Base-by-base conservation (phyloP, 257 asterid genomes). In the Handroanthus guayacan region DNA sequence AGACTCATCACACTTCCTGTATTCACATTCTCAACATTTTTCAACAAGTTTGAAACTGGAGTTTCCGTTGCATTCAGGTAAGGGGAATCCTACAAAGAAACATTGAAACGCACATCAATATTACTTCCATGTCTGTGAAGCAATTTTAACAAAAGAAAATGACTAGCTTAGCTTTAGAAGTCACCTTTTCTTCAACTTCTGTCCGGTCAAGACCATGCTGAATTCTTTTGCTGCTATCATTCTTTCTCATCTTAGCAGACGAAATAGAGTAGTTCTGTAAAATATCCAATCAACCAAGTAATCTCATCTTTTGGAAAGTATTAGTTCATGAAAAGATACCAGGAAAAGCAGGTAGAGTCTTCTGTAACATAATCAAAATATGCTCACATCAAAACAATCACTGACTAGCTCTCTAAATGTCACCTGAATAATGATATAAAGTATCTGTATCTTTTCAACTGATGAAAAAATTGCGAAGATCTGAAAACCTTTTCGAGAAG, bases 11-110 rank as follows among this genome's bases (percentile, higher is more conserved):
- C 79, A 81, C 76, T 81, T 75, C 87, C 91, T 38, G 82, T 50
- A 68, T 89, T 90, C 77, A 74, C 89, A 76, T 90, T 88, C 67
- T 90, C 97, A 56, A 75, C 96, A 57, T 89, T 91, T 82, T 87
- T 90, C 77, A 91, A 76, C 88, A 87, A 37, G 76, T 83, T 88
- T 72, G 99, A 81, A 79, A 90, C 93, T 58, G 98, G 99, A 64
- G 94, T 85, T 78, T 90, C 87, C 68, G 78, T 71, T 81, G 71
- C 88, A 80, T 79, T 86, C 75, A 78, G 83, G 81, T 78, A 80
- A 80, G 85, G 94, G 43, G 88, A 81, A 72, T 82, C 91, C 97
- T 93, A 67, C 64, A 79, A 80, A 69, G 55, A 62, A 63, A 58
- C 31, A 58, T 37, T 11, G 62, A 78, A 75, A 82, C 58, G 62